Evolutionary conservation across 768 basidiomycete genomes (phyloP), one percentile per base, ranked within the genome.

Genomic region (Crassisporium funariophilum): DNA sequence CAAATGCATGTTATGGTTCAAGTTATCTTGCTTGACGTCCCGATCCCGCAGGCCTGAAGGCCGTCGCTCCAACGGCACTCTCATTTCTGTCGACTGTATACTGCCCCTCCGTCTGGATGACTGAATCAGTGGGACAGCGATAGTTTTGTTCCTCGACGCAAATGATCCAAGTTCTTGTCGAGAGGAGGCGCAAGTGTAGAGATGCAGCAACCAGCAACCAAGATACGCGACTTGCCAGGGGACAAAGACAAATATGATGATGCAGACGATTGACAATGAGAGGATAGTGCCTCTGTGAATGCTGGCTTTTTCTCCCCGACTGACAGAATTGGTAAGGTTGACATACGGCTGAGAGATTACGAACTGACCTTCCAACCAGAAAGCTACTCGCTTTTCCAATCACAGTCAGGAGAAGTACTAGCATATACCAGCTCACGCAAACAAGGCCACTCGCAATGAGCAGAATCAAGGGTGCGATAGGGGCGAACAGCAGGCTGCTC

Each of bases 191-290:
- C 86, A 90, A 27, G 81, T 84, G 56, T 79, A 70, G 35, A 91
- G 68, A 49, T 92, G 91, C 41, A 88, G 81, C n/a, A 84, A 49
- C 83, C 90, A 91, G 54, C 84, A 84, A 15, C 89, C 84, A 17
- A 95, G 75, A 66, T 88, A 94, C 4, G 88, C 92, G 8, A 95
- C 88, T 66, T 97, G 94, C 82, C 91, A 92, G 0, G 94, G 94
- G n/a, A 95, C 73, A 42, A 93, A 68, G 29, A 89, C 53, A 48
- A 86, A 78, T 29, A 94, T 83, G n/a, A 85, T 67, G 12, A 77
- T 52, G 41, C 85, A 74, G 24, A 94, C 76, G 15, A 86, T 39
- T 5, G 61, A 53, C 63, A 91, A 78, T 5, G 87, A 86, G 5
- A 83, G 33, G 19, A 84, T 21, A 3, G 78, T 80, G 56, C 73